Conservation (phyloP, 345 rosid genomes). For the Acer yangbiense region DNA sequence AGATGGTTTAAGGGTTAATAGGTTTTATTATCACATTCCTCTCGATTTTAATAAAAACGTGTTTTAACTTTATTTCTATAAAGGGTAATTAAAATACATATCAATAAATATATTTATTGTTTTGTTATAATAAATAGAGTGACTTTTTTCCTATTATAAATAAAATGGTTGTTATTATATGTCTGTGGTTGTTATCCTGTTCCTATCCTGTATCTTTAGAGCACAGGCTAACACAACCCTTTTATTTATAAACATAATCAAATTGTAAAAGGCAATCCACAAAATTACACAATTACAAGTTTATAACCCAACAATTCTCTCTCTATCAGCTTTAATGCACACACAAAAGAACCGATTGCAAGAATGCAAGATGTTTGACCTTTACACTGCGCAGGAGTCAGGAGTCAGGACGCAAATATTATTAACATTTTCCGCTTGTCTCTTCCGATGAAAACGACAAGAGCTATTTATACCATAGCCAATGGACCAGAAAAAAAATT, state of each 20-base stretch:
- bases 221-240: no score
- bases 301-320: background rate
- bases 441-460: constrained; percentile 1
- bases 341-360: background rate
- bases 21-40: no score
- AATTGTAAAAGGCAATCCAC: background rate
- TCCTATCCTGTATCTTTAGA: no score
- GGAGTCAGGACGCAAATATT: background rate
- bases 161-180: no score
- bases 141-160: no score
- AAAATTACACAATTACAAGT: background rate
- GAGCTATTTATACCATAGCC: background rate
- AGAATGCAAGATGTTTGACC: background rate
- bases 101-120: no score
- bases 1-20: no score
- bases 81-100: no score
- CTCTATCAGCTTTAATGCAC: background rate
- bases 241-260: background rate
- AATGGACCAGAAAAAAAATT: background rate
- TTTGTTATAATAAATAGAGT: no score
- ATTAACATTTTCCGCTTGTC: background rate
- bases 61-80: no score
- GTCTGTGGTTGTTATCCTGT: no score
- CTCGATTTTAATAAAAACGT: no score
- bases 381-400: background rate